phyloP scores from a whole-genome alignment of 176 grass and related monocot genomes.

The Olyra latifolia region DNA sequence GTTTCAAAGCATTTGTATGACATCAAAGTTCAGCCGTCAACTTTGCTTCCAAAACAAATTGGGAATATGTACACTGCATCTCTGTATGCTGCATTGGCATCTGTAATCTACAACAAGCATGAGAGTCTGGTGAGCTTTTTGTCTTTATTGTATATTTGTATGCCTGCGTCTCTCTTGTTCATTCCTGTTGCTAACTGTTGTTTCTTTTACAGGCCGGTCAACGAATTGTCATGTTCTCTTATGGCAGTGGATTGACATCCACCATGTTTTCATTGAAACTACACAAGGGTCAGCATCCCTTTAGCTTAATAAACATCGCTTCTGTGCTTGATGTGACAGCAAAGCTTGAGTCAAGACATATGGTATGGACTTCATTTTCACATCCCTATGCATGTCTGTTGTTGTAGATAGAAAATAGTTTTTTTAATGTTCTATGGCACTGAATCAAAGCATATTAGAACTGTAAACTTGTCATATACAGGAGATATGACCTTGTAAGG shows the following conservation, averaged over 20 bases:
- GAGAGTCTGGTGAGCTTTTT: constrained; percentile 49
- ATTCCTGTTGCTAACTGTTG: not conserved
- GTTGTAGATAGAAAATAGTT: not conserved
- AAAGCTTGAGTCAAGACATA: constrained; percentile 85
- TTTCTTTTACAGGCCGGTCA: constrained; percentile 58
- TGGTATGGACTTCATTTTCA: constrained; percentile 45
- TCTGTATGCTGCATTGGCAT: constrained; percentile 75
- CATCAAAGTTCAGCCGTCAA: constrained; percentile 74
- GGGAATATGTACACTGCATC: constrained; percentile 93
- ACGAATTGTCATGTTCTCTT: constrained; percentile 98
- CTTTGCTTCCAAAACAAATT: constrained; percentile 76
- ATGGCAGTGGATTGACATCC: constrained; percentile 87
- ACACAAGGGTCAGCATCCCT: constrained; percentile 66
- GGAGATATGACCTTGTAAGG: not conserved
- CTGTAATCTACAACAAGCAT: constrained; percentile 71
- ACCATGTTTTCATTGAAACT: constrained; percentile 85
- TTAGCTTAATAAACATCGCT: constrained; percentile 79
- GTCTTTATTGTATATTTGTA: constrained; percentile 15
- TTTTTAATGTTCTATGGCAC: not conserved
- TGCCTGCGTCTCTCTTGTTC: constrained; percentile 9
- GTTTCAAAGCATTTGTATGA: constrained; percentile 83
- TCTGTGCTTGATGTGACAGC: constrained; percentile 63
- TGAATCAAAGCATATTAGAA: not conserved
- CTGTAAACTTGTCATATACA: not conserved
- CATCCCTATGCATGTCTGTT: not conserved